Base-by-base conservation (phyloP, 345 rosid genomes). In the Balakata baccata region DNA sequence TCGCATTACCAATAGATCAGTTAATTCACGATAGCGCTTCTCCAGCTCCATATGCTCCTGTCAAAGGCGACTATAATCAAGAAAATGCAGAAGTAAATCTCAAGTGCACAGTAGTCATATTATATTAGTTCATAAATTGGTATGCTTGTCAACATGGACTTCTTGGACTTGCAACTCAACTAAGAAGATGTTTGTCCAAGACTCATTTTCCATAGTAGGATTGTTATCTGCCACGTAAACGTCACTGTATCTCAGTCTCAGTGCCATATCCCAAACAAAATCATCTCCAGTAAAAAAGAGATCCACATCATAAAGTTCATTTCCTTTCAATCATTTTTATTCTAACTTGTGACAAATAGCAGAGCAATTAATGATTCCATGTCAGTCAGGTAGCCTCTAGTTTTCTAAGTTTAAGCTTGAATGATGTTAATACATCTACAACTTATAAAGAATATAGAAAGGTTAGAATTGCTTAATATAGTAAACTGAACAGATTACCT, bases 1-100 rank as follows among this genome's bases (percentile, higher is more conserved):
- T 74, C n/a, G 65, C 29, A 39, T 87, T 92, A 93, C 99, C 98
- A 96, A 84, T 68, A 96, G 81, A 86, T 96, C 99, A 56, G 99
- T 96, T 71, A 95, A 85, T 78, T 93, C 99, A 63, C 98, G 97
- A 79, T 95, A 95, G 71, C 97, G 96, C 78, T 95, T 95, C 86
- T 95, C 99, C 72, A 95, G 91, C 84, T 95, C 99, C 79, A 86
- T 87, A 78, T 93, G 99, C 90, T 95, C 98, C 99, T 95, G 87
- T 66, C 77, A 80, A 77, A 69, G 62, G 73, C 49, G 46, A 56
- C 76, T 76, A 76, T 51, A 78, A 82, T 38, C 60, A 68, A 78
- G 78, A 71, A 82, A 71, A 77, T 50, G 69, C 46, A 14, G 51
- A 53, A 75, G 63, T 61, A 75, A 53, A 75, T 54, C 51, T 6